Evolutionary conservation across 2,329 filamentous ascomycete species (phyloP).

Genomic region (Madurella mycetomatis): DNA sequence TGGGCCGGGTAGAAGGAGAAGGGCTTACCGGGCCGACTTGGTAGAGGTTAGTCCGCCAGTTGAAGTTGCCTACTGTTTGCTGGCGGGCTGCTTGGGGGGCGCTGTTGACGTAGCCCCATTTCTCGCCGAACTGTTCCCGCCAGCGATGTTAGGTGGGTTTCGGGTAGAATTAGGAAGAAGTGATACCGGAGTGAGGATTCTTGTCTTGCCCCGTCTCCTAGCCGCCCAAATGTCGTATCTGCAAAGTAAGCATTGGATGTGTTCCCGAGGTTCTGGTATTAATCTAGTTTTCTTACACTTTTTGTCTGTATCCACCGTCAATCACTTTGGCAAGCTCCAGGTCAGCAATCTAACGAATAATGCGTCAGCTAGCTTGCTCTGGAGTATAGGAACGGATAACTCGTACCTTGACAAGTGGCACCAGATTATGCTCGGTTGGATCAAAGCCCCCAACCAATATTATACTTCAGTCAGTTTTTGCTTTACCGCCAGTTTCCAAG

Average conservation of each 20-base stretch:
- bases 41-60: conserved; percentile 17
- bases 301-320: not conserved
- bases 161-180: not conserved
- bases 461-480: not conserved
- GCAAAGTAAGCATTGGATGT: no score
- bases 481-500: not conserved
- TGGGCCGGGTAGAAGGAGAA: no score
- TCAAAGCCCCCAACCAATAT: conserved; percentile 16
- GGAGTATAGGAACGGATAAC: not conserved
- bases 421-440: conserved; percentile 5
- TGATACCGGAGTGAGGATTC: conserved; percentile 6
- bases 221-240: not conserved
- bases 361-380: not conserved
- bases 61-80: conserved; percentile 13
- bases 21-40: conserved; percentile 7
- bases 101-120: conserved; percentile 14
- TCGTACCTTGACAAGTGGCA: conserved; percentile 12
- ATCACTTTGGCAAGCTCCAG: conserved; percentile 5
- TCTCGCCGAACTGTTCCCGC: conserved; percentile 13
- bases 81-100: not conserved
- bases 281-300: no score
- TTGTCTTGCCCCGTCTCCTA: conserved; percentile 7
- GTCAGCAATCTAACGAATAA: conserved; percentile 4
- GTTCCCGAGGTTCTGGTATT: no score
- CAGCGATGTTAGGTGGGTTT: no score